Evolutionary conservation across 1,284 basidiomycete species (phyloP).

Genomic region (Leccinum huronense): DNA sequence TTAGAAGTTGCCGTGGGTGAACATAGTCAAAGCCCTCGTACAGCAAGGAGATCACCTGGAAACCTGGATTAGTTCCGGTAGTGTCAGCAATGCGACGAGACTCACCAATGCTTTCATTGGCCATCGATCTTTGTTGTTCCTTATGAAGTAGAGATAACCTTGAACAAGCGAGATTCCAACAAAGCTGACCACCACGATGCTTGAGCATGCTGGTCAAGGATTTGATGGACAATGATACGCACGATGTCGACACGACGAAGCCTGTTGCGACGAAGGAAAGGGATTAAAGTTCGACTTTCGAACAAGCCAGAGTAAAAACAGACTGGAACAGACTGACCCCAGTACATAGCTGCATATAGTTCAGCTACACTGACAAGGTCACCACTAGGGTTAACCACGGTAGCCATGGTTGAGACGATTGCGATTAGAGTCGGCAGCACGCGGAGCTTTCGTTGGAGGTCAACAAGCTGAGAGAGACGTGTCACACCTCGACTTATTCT

Average conservation of each 20-base stretch:
- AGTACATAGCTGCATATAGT: constrained; percentile 24
- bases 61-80: neutral
- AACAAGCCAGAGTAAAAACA: neutral
- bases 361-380: constrained; percentile 6
- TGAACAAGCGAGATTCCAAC: constrained; percentile 27
- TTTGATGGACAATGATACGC: constrained; percentile 3
- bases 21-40: constrained; percentile 8
- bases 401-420: constrained; percentile 10
- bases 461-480: neutral
- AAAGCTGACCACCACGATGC: constrained; percentile 10
- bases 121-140: constrained; percentile 19
- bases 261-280: constrained; percentile 7
- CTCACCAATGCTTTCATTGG: constrained; percentile 20
- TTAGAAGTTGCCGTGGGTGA: constrained; percentile 4
- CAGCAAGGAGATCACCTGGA: constrained; percentile 21
- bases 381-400: constrained; percentile 9
- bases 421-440: neutral
- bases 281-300: neutral
- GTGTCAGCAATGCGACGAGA: neutral
- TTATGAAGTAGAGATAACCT: constrained; percentile 25
- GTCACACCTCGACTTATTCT: neutral
- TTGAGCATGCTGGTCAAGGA: neutral
- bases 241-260: constrained; percentile 25
- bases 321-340: constrained; percentile 17
- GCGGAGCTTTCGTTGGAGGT: constrained; percentile 3